phyloP scores from a whole-genome alignment of 148 eudicot species.

The Camellia lanceoleosa region DNA sequence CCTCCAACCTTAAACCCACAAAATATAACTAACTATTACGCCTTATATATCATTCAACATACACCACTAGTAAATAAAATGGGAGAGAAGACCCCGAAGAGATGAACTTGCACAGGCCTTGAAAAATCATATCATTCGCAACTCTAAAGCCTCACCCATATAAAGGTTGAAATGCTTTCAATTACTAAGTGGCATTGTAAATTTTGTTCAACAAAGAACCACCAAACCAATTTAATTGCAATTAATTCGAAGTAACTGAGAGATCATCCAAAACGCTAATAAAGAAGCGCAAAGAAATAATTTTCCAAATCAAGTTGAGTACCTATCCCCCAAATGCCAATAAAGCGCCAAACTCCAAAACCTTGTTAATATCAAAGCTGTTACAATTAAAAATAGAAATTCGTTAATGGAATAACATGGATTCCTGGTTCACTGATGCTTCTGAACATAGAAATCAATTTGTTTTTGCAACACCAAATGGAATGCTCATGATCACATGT shows the following conservation, averaged over 20 bases:
- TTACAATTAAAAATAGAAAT: background rate
- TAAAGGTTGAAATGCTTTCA: too few relatives aligned
- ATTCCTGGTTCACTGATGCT: background rate
- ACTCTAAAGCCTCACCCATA: too few relatives aligned
- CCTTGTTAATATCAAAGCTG: slow-evolving; percentile 83
- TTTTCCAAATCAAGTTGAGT: background rate
- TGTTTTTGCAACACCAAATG: background rate
- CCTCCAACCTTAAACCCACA: too few relatives aligned
- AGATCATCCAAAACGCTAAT: background rate
- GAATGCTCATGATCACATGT: background rate
- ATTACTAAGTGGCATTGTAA: too few relatives aligned
- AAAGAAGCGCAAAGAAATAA: background rate
- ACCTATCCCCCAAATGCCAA: slow-evolving; percentile 95
- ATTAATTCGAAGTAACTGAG: background rate
- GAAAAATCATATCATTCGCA: too few relatives aligned
- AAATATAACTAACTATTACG: too few relatives aligned
- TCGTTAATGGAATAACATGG: background rate
- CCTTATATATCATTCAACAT: too few relatives aligned
- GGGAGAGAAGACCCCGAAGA: too few relatives aligned
- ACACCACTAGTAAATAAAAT: too few relatives aligned
- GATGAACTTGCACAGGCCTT: too few relatives aligned
- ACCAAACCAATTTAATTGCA: background rate
- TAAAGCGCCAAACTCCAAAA: slow-evolving; percentile 88
- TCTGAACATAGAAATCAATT: background rate
- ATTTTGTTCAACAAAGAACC: background rate